Conservation (phyloP, 306 rosid species). For the Sicyos baderoa region DNA sequence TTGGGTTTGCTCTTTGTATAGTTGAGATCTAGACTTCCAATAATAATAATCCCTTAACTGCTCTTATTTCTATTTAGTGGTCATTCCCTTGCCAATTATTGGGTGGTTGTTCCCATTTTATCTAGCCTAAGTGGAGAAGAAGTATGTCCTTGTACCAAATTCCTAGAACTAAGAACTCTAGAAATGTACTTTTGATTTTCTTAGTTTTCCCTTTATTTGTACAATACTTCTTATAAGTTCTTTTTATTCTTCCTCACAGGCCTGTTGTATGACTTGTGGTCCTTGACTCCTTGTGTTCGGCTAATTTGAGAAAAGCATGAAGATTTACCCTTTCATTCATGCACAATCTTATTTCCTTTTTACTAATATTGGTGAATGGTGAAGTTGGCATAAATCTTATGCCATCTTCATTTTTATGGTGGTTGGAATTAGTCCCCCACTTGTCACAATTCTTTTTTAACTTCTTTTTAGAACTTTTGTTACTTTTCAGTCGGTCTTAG, state of each 20-base stretch:
- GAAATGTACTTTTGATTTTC: neutral
- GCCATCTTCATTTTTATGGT: neutral
- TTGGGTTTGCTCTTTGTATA: neutral
- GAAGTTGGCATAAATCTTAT: neutral
- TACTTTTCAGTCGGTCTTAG: neutral
- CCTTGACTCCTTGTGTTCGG: neutral
- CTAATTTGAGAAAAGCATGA: neutral
- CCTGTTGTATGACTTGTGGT: neutral
- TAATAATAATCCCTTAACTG: no score
- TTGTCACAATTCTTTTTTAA: neutral
- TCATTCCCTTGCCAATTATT: neutral
- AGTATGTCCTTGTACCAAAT: constrained; percentile 3
- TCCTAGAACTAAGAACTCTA: neutral
- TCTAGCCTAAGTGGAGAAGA: neutral
- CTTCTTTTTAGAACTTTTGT: neutral
- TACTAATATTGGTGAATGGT: neutral
- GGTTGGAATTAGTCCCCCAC: neutral
- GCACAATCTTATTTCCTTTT: constrained; percentile 3
- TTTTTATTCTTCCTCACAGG: neutral
- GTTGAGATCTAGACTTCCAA: constrained; percentile 14
- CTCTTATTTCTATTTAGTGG: neutral
- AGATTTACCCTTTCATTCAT: neutral
- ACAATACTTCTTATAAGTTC: neutral
- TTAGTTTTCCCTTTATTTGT: neutral
- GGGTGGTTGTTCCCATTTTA: neutral